Percentiles rank a stretch among this genome's conserved stretches.
Conservation (phyloP, 148 eudicot species). For the Dianthus caryophyllus region DNA sequence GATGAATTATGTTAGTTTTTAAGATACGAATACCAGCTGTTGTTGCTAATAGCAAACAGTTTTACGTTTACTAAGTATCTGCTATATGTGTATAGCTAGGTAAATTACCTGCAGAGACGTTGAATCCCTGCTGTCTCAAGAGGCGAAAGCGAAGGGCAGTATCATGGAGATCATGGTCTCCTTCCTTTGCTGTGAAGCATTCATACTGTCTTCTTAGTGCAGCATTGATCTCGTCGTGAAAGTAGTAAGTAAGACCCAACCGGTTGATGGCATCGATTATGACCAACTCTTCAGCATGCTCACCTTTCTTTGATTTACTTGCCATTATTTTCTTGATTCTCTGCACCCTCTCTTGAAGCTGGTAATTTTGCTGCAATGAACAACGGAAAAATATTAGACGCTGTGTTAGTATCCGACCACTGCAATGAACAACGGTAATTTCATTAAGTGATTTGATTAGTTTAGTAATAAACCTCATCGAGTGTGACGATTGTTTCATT, state of each 20-base stretch:
- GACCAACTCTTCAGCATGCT: conserved; percentile 14
- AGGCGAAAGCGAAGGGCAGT: conserved; percentile 46
- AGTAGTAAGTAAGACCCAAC: conserved; percentile 35
- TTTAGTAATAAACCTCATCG: too few species aligned
- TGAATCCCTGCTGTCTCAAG: conserved; percentile 44
- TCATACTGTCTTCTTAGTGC: conserved; percentile 12
- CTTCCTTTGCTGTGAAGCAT: not conserved
- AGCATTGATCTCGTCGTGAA: conserved; percentile 36
- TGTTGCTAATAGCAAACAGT: too few species aligned
- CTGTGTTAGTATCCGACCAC: too few species aligned
- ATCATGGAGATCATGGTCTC: conserved; percentile 24
- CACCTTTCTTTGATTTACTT: not conserved
- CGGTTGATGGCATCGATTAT: conserved; percentile 30
- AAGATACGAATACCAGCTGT: too few species aligned
- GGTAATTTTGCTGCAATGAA: conserved; percentile 7
- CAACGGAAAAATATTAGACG: not conserved
- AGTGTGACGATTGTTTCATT: too few species aligned
- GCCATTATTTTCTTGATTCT: conserved; percentile 13
- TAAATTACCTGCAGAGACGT: conserved; percentile 35
- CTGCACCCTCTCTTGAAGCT: conserved; percentile 7
- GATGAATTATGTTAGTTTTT: too few species aligned
- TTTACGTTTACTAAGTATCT: not conserved
- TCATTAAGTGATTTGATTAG: too few species aligned
- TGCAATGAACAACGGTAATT: too few species aligned
- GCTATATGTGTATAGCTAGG: not conserved